Conservation (phyloP, 2,329 filamentous ascomycete genomes). For the Xylariales sp. region DNA sequence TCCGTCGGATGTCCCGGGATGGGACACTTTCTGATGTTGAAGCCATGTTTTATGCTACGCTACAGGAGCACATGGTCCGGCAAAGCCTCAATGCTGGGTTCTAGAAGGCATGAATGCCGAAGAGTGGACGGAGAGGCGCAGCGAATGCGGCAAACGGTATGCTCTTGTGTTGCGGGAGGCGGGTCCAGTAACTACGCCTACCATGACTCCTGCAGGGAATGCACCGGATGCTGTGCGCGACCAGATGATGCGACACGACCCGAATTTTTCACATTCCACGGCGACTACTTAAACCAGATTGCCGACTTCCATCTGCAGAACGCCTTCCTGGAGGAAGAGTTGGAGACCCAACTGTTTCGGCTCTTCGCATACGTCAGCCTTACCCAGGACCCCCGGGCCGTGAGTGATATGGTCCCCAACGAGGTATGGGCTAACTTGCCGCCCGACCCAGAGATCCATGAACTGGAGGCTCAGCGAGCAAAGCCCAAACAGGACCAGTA, state of each 20-base stretch:
- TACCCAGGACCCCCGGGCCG: slow-evolving; percentile 21
- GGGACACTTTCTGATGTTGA: slow-evolving; percentile 5
- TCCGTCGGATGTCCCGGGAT: too few species aligned
- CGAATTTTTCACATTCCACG: slow-evolving; percentile 23
- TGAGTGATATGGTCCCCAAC: slow-evolving; percentile 24
- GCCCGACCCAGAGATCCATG: slow-evolving; percentile 22
- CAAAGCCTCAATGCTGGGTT: slow-evolving; percentile 20
- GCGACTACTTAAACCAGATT: slow-evolving; percentile 21
- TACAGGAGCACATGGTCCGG: slow-evolving; percentile 21
- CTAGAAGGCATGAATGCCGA: slow-evolving; percentile 15
- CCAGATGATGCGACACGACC: slow-evolving; percentile 26
- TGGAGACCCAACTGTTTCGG: slow-evolving; percentile 16
- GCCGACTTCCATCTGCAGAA: slow-evolving; percentile 27
- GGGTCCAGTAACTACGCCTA: slow-evolving; percentile 9
- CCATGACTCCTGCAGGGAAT: slow-evolving; percentile 15
- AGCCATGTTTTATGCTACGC: slow-evolving; percentile 21
- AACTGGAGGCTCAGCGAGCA: slow-evolving; percentile 16
- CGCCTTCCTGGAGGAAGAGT: slow-evolving; percentile 20
- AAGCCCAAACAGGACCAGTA: slow-evolving; percentile 22
- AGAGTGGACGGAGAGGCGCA: slow-evolving; percentile 15
- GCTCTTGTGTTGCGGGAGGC: too few species aligned
- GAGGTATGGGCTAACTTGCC: slow-evolving; percentile 22
- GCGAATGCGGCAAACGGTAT: slow-evolving; percentile 19
- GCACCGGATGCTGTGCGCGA: slow-evolving; percentile 21
- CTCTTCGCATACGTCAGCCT: slow-evolving; percentile 22